Base-by-base conservation (phyloP, 768 basidiomycete genomes). In the Mycena epipterygia region DNA sequence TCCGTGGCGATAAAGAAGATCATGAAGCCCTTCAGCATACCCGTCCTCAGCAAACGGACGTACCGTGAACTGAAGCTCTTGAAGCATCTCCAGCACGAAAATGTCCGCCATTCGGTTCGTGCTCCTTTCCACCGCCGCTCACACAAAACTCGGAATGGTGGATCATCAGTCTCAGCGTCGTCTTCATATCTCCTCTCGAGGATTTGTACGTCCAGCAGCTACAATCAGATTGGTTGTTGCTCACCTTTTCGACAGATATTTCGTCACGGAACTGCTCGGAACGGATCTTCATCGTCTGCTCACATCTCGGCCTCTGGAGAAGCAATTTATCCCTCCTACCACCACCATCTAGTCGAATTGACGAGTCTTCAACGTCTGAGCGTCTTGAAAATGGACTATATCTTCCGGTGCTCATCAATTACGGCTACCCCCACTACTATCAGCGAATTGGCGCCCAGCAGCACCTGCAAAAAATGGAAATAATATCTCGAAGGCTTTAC, bases 311-410 rank as follows among this genome's bases (percentile, higher is more conserved):
- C 97, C 97, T 19, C 86, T 99, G 76, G 97, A 99, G 85, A 99
- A 99, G 86, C 97, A 99, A 80, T 99, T 99, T 82, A 98, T 99
- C 68, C 97, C n/a, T n/a, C n/a, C n/a, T n/a, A n/a, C n/a, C n/a
- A n/a, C n/a, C n/a, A n/a, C n/a, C n/a, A n/a, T n/a, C n/a, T n/a
- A n/a, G n/a, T n/a, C n/a, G n/a, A n/a, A n/a, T n/a, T n/a, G n/a
- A n/a, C n/a, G n/a, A n/a, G n/a, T n/a, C n/a, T n/a, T n/a, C n/a
- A n/a, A n/a, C n/a, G n/a, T n/a, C n/a, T n/a, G n/a, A n/a, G n/a
- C n/a, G n/a, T n/a, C n/a, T n/a, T n/a, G n/a, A n/a, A n/a, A n/a
- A n/a, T n/a, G n/a, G n/a, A n/a, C n/a, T n/a, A n/a, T n/a, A n/a
- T n/a, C n/a, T n/a, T n/a, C n/a, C n/a, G n/a, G n/a, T n/a, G n/a